These are phyloP conservation scores for Incumbomyces delicatus DNA, from an alignment of 2,329 filamentous ascomycete genomes.

Conservation along the genomic window DNA sequence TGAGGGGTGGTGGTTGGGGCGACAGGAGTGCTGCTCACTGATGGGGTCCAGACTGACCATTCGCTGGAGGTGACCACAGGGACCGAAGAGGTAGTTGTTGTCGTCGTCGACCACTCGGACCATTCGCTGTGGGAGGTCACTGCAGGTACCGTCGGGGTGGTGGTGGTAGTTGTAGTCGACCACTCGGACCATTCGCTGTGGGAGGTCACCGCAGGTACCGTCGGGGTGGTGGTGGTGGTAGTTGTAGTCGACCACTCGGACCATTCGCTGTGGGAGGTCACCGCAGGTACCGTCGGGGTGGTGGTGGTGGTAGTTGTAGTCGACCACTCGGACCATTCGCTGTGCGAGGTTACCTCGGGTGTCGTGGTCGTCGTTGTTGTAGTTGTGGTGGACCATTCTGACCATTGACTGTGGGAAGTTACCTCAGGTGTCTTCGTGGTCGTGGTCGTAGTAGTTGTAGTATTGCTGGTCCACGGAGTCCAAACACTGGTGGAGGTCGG, in stretches of 20 bases:
- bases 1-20: background rate
- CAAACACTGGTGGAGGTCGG: background rate
- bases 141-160: background rate
- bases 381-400: background rate
- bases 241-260: background rate
- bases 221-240: background rate
- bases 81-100: background rate
- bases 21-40: background rate
- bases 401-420: background rate
- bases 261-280: background rate
- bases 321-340: background rate
- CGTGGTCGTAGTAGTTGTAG: background rate
- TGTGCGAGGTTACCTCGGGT: background rate
- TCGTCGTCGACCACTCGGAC: background rate
- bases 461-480: background rate
- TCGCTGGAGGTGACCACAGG: background rate
- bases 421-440: background rate
- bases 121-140: background rate
- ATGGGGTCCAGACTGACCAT: background rate
- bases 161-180: background rate
- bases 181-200: background rate
- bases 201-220: background rate
- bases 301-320: slow-evolving; percentile 1
- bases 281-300: background rate
- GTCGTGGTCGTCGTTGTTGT: background rate